Base-by-base conservation (phyloP, 495 filamentous ascomycete species). In the Aspergillus saccharolyticus region DNA sequence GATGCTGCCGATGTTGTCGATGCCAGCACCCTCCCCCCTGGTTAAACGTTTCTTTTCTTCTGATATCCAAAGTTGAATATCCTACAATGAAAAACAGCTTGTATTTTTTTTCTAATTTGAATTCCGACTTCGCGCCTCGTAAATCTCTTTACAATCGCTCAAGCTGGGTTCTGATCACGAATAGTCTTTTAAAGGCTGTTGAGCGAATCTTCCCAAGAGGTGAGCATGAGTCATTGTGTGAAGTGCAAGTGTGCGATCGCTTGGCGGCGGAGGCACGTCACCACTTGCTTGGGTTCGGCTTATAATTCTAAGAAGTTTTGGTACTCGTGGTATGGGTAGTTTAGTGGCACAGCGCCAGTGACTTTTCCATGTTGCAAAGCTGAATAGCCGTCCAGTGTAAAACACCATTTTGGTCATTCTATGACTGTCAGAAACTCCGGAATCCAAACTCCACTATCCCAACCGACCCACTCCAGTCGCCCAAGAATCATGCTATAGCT, bases 1-100 rank as follows among this genome's bases (percentile, higher is more conserved):
- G 95, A 96, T 64, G 93, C 96, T 39, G 89, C 89, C 25, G 89
- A 96, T 57, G 83, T 97, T 63, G 93, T 98, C 20, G 94, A 98
- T 60, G 87, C 86, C 59, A 95, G 90, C 80, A 83, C 90, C 53
- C 83, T 98, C 22, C 94, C 94, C 54, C 94, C 94, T 55, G 94
- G 94, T 69, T 98, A 89, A 84, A 61, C 33, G 2, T 39, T 39
- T 2, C 10, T 12, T 12, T 15, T 15, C 33, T 2, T 15, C 33
- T 39, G 14, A 39, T 39, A 39, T 52, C 45, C 12, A 44, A 45
- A 53, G 24, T 53, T 28, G 30, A 42, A 56, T 63, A 58, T 56
- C 30, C 42, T 54, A 42, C 51, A 54, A 53, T 57, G n/a, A 25
- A 57, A 57, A 54, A 52, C 18, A 19, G 24, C 28, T 25, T 49